Base-by-base conservation (phyloP, 371 early-diverging fungal genomes). In the Mucor ambiguus region DNA sequence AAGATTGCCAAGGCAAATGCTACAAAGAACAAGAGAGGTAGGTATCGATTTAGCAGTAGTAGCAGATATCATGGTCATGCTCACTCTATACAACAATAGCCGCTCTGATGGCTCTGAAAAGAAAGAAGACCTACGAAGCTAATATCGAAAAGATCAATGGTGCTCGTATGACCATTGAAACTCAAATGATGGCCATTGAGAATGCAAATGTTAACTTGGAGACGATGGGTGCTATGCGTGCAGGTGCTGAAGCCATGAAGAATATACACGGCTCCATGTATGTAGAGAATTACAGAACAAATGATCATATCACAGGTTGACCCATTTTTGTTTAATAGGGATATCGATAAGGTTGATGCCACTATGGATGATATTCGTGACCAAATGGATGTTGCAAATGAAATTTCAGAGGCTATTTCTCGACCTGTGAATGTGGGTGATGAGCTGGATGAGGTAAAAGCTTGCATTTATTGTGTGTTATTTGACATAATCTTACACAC, bases 331-430 rank as follows among this genome's bases (percentile, higher is more conserved):
- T 8, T 48, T 11, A 18, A 32, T 73, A 95, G 95, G 89, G 89
- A 95, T 71, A 93, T 97, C 61, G 90, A 95, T 77, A 95, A 94
- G 85, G 97, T 98, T 38, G 99, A 98, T 74, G 82, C 87, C 49
- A 94, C 93, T 3, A 96, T 97, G 97, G 99, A 98, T 74, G 96
- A 96, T 61, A 96, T 98, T 66, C 89, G 95, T 60, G 98, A 97
- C 65, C 96, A 97, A 76, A 96, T 97, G 95, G 97, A 96, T 70
- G 77, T 96, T 67, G 95, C 96, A 20, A 95, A 95, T 72, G 98
- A 97, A 79, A 90, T 98, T 28, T 92, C 93, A 18, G 94, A 95
- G 35, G 97, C 96, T 28, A 95, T 98, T 68, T 90, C 96, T 54
- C 91, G 92, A 74, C 97, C 97, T 1, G 86, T 95, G 63, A 78